Conservation (phyloP, 352 stramenopile species). For the Globisporangium viniferum region DNA sequence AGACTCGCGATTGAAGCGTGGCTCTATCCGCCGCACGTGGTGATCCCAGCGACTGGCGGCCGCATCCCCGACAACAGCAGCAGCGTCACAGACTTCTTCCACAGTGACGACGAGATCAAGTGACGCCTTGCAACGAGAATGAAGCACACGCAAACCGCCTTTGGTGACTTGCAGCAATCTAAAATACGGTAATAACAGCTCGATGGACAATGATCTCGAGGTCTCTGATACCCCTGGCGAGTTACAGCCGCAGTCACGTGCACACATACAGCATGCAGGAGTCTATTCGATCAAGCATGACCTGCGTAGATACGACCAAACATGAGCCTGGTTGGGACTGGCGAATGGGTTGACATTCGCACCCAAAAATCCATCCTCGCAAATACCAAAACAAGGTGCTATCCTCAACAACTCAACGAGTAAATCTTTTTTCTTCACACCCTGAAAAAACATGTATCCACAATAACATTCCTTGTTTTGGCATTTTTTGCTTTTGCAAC, state of each 20-base stretch:
- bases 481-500: not conserved
- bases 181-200: too few species aligned
- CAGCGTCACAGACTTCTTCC: conserved; percentile 53
- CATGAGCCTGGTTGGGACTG: too few species aligned
- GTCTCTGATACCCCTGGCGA: too few species aligned
- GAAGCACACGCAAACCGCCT: too few species aligned
- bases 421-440: not conserved
- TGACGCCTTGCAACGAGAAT: too few species aligned
- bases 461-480: not conserved
- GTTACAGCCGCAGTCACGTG: too few species aligned
- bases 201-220: too few species aligned
- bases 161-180: not conserved
- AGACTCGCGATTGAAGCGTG: conserved; percentile 58
- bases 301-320: too few species aligned
- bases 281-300: too few species aligned
- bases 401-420: too few species aligned
- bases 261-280: too few species aligned
- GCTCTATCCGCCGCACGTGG: conserved; percentile 69
- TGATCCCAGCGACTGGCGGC: conserved; percentile 53
- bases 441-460: not conserved
- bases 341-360: not conserved
- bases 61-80: conserved; percentile 41
- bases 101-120: not conserved
- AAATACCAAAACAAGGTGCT: not conserved
- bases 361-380: not conserved